Base-by-base conservation (phyloP, 108 stramenopile genomes). In the Cafeteria roenbergensis region DNA sequence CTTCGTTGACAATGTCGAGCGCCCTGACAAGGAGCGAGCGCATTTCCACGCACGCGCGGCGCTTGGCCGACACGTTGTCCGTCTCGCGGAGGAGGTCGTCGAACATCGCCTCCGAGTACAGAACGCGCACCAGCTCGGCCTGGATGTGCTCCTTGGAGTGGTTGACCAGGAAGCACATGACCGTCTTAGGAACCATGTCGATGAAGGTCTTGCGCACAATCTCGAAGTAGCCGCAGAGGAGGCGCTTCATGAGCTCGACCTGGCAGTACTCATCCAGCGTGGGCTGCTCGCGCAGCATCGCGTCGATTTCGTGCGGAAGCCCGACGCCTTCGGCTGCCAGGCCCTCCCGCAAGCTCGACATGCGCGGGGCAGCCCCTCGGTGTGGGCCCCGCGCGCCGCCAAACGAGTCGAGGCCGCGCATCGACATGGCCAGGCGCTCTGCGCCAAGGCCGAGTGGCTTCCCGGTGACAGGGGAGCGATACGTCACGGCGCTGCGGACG, bases 131-230 rank as follows among this genome's bases (percentile, higher is more conserved):
- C 38, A 99, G 80, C 77, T 94, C 90, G 71, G 94, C 93, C 70
- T 93, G 94, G 63, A 98, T 69, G 33, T 84, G 86, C 65, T 90
- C 92, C 66, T 86, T 84, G 62, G 87, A 88, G 54, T 95, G 88
- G 68, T 94, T 93, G 32, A 99, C 93, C 32, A 99, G 73, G 67
- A 93, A 95, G 78, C 86, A 90, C 97, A 99, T 99, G 80, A 99
- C 88, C 3, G 93, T 94, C 76, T 99, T 95, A 26, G 94, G 94
- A 29, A 95, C 94, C 83, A 94, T 77, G 64, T 94, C 93, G 75
- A 89, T 86, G 70, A 91, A 92, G 63, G 86, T 93, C 80, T 95
- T 99, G 35, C 92, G 80, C 0, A 93, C 92, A 51, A 99, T 90
- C 67, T 78, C 81, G 68, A 96, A 95, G 80, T 96, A 96, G 14